phyloP scores from a whole-genome alignment of 768 basidiomycete species.

The Favolaschia claudopus region DNA sequence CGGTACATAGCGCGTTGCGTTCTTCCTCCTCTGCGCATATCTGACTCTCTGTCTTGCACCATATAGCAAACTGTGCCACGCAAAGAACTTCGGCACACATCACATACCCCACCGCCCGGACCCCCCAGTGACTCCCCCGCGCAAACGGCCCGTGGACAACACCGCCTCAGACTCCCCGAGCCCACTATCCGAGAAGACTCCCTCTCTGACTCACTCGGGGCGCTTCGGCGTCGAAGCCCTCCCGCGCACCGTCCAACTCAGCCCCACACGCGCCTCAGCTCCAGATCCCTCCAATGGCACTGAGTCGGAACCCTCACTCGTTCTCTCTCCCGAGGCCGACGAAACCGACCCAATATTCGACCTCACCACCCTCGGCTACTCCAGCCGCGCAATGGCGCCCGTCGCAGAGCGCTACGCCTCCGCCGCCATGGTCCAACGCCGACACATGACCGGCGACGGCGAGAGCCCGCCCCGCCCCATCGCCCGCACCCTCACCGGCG shows the following conservation, averaged over 20 bases:
- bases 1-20: too few relatives aligned
- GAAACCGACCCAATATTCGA: conserved; percentile 31
- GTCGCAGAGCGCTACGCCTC: conserved; percentile 24
- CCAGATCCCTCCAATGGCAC: too few relatives aligned
- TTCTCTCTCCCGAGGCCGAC: conserved; percentile 2
- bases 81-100: conserved; percentile 79
- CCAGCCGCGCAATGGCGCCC: conserved; percentile 14
- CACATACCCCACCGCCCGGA: conserved; percentile 75
- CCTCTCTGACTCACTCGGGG: conserved; percentile 47
- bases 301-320: too few relatives aligned
- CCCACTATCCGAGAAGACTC: conserved; percentile 35
- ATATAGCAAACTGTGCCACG: conserved; percentile 81
- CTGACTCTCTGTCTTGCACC: neutral
- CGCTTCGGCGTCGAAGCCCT: conserved; percentile 54
- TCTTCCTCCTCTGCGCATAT: neutral
- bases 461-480: conserved; percentile 20
- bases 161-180: conserved; percentile 13
- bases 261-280: conserved; percentile 38
- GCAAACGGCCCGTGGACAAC: conserved; percentile 41
- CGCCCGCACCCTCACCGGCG: conserved; percentile 44
- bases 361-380: conserved; percentile 42
- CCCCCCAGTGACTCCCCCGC: conserved; percentile 38
- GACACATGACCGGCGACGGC: conserved; percentile 31
- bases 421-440: conserved; percentile 24
- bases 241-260: conserved; percentile 63